phyloP scores from a whole-genome alignment of 108 stramenopile species.

The Schizochytrium sp. region DNA sequence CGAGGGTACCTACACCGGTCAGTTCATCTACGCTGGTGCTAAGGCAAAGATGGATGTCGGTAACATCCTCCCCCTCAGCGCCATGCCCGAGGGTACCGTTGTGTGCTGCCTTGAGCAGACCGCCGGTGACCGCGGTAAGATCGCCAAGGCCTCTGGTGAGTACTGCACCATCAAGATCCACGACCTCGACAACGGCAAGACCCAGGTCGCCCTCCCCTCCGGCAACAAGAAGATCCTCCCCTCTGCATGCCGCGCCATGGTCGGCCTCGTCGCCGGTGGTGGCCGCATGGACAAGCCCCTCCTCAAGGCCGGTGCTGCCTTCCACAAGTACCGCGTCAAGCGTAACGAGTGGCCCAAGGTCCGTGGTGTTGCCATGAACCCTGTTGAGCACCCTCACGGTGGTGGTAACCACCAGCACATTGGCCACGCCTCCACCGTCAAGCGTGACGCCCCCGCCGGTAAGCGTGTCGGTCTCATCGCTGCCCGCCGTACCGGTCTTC shows the following conservation, averaged over 20 bases:
- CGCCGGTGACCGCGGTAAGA: constrained; percentile 94
- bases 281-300: constrained; percentile 99
- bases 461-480: constrained; percentile 98
- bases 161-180: constrained; percentile 98
- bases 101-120: constrained; percentile 96
- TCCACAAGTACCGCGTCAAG: constrained; percentile 99
- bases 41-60: constrained; percentile 93
- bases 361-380: constrained; percentile 99
- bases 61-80: constrained; percentile 92
- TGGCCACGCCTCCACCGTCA: constrained; percentile 95
- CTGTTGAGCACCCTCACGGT: constrained; percentile 99
- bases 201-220: constrained; percentile 95
- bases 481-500: constrained; percentile 98
- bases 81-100: constrained; percentile 98
- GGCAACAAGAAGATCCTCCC: constrained; percentile 98
- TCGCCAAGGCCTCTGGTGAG: constrained; percentile 94
- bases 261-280: constrained; percentile 98
- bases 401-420: constrained; percentile 99
- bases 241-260: constrained; percentile 92
- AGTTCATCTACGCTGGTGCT: constrained; percentile 98
- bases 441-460: constrained; percentile 90
- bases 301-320: constrained; percentile 98
- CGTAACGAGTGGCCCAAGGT: constrained; percentile 99
- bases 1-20: constrained; percentile 99
- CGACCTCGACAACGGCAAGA: constrained; percentile 99